Percentiles rank a stretch among this genome's conserved stretches.
Evolutionary conservation across 225 moss, liverwort and hornwort genomes (phyloP).

Genomic region (Marchantia paleacea): DNA sequence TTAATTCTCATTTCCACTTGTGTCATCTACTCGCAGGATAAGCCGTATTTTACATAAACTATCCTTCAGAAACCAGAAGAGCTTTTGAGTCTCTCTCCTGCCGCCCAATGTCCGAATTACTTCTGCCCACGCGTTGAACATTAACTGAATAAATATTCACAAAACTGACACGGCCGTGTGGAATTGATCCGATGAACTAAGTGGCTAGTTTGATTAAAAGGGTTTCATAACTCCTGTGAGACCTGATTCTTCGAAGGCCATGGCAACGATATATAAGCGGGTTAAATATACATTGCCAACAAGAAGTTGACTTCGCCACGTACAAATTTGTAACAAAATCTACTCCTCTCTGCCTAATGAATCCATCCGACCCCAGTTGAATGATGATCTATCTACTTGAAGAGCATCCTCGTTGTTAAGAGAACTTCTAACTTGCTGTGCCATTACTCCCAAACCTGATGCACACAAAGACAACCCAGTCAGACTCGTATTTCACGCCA

Average conservation of each 20-base stretch:
- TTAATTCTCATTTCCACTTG: neutral
- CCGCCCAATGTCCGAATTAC: neutral
- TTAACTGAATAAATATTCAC: neutral
- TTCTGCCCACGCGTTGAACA: neutral
- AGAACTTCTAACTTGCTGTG: slow-evolving; percentile 54
- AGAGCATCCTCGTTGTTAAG: slow-evolving; percentile 40
- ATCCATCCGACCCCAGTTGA: slow-evolving; percentile 41
- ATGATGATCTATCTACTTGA: slow-evolving; percentile 28
- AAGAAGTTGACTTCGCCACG: slow-evolving; percentile 6
- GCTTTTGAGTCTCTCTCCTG: neutral
- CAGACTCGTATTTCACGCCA: neutral
- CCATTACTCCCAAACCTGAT: slow-evolving; percentile 67
- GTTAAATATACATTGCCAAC: neutral
- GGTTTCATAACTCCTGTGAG: neutral
- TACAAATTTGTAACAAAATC: neutral
- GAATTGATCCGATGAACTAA: neutral
- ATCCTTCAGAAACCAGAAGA: neutral
- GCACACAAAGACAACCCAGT: neutral
- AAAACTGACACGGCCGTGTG: neutral
- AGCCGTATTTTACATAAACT: neutral
- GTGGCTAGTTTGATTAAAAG: neutral
- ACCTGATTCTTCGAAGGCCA: neutral
- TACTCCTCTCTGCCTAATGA: slow-evolving; percentile 30
- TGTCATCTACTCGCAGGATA: neutral
- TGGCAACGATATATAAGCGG: neutral